These are phyloP conservation scores for Pseudozyma sp. DNA, from an alignment of 1,284 basidiomycete genomes.

Conservation along the genomic window DNA sequence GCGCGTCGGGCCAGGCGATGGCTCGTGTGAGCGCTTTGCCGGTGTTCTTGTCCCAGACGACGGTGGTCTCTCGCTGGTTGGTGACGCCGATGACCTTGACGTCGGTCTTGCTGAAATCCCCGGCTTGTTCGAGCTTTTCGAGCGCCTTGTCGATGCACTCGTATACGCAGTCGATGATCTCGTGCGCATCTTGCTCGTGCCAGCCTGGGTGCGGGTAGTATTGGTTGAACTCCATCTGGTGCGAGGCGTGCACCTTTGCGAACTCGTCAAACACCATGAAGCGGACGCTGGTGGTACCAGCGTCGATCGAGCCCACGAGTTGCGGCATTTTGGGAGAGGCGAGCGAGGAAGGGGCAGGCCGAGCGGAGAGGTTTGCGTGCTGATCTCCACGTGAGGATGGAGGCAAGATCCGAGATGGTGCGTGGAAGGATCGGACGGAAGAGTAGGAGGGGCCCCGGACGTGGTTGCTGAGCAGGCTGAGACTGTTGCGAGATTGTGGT, in stretches of 20 bases:
- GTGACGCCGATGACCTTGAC: conserved; percentile 96
- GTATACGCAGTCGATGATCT: conserved; percentile 83
- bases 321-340: conserved; percentile 34
- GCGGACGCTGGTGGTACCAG: conserved; percentile 79
- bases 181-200: conserved; percentile 93
- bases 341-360: background rate
- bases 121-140: conserved; percentile 76
- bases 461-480: background rate
- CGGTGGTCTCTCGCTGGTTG: conserved; percentile 95
- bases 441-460: background rate
- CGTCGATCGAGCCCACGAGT: conserved; percentile 53
- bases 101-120: conserved; percentile 80
- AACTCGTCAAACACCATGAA: conserved; percentile 93
- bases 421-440: background rate
- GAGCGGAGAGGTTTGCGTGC: background rate
- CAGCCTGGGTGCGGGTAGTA: conserved; percentile 73
- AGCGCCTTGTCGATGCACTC: conserved; percentile 82
- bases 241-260: conserved; percentile 86
- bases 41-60: conserved; percentile 90
- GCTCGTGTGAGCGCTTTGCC: conserved; percentile 86
- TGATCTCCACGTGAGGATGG: background rate
- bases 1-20: conserved; percentile 95
- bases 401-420: background rate
- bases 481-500: background rate
- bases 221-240: conserved; percentile 75